Evolutionary conservation across 768 basidiomycete genomes (phyloP), one percentile per base, ranked within the genome.

Genomic region (Thelephora ganbajun): DNA sequence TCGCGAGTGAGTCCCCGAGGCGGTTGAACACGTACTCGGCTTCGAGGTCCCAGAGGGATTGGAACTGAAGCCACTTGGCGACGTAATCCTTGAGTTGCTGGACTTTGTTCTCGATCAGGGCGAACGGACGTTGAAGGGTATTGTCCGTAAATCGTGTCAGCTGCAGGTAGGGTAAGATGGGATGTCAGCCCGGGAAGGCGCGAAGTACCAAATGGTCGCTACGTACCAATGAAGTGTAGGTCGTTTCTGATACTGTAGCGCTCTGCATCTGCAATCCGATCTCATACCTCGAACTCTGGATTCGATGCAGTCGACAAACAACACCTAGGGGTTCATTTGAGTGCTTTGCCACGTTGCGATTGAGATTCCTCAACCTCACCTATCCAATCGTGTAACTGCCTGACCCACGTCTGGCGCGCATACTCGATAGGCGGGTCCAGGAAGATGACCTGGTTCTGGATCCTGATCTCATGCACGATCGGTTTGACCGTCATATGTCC

Each of bases 391-490:
- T 98, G 93, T 51, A 96, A 65, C 59, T 93, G 86, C 41, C 73
- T 75, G 51, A 93, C 75, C 93, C 93, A 97, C 7, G 76, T 83
- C 44, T 84, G 78, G 36, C 93, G 79, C 0, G 94, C 91, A 56
- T 87, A 78, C 62, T 98, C 94, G 67, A 97, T 89, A 50, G 96
- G 96, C 22, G 96, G 96, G 61, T 98, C 94, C 45, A 98, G 72
- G 69, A 96, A 98, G 63, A 99, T 97, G 53, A 97, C 90, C 61
- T 99, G 96, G 60, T 99, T 96, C 59, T 93, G 87, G 74, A 98
- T 97, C 65, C 93, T 78, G 53, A 98, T 87, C 62, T 98, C 94
- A 62, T 98, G 93, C 6, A 94, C 73, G 49, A 96, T 83, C 0
- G 91, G 87, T 55, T 86, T 82, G 53, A 97, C 62, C 1, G 73